Percentiles rank a stretch among this genome's conserved stretches.
phyloP scores from a whole-genome alignment of 257 asterid species.

The Datura wrightii region DNA sequence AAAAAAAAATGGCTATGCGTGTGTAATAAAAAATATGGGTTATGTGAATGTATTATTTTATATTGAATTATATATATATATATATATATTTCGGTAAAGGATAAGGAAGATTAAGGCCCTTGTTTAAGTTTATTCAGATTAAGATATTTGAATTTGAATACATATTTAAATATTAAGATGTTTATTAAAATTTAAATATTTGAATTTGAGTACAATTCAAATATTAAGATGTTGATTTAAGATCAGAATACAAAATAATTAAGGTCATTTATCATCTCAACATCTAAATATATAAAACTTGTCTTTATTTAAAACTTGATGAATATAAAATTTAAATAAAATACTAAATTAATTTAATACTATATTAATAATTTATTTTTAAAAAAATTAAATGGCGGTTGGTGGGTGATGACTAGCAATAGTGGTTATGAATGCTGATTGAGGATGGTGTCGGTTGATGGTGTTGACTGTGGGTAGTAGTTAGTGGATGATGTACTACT shows the following conservation, averaged over 20 bases:
- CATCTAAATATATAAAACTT: not conserved
- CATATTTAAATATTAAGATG: not conserved
- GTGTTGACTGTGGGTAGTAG: no score
- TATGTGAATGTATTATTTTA: no score
- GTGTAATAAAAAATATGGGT: no score
- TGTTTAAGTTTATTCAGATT: not conserved
- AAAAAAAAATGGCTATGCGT: no score
- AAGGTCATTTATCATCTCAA: not conserved
- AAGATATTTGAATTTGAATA: not conserved
- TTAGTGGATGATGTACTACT: no score
- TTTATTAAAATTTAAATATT: not conserved
- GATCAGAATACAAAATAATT: not conserved
- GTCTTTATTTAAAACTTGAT: not conserved
- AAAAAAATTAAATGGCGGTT: accelerated
- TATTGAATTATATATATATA: no score
- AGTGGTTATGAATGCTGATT: not conserved
- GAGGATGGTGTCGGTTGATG: not conserved
- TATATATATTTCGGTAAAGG: not conserved
- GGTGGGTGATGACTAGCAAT: not conserved
- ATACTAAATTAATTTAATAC: not conserved
- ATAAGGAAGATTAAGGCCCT: not conserved
- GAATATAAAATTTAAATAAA: not conserved
- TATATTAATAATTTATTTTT: not conserved
- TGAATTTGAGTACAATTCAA: not conserved
- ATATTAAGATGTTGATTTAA: not conserved